A percentile compares a stretch with the other conserved stretches of the same genome.
Evolutionary conservation across 352 stramenopile species (phyloP).

Genomic region (Phytophthora kernoviae): DNA sequence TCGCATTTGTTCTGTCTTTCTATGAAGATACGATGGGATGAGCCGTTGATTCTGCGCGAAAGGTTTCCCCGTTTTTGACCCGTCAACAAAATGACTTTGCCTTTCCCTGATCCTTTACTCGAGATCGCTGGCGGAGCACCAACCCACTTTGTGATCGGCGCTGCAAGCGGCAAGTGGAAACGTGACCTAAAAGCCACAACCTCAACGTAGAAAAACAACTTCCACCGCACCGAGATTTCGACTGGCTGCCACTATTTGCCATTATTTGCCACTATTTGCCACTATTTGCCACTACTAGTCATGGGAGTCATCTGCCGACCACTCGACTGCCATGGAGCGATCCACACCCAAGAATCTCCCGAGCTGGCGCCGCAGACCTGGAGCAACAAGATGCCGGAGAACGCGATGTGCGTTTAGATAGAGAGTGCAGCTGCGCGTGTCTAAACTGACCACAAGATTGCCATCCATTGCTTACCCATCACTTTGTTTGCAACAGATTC

Average conservation of each 20-base stretch:
- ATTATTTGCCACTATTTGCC: background rate
- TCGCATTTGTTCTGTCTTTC: conserved; percentile 4
- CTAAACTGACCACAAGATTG: conserved; percentile 16
- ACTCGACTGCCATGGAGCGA: conserved; percentile 24
- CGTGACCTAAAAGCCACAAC: conserved; percentile 22
- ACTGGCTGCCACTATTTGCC: background rate
- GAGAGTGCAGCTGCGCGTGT: background rate
- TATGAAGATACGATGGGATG: conserved; percentile 12
- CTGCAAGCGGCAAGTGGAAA: background rate
- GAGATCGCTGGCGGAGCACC: conserved; percentile 4
- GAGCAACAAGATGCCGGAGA: conserved; percentile 23
- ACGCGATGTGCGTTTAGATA: conserved; percentile 10
- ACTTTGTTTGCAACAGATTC: conserved; percentile 19
- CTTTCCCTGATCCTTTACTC: background rate
- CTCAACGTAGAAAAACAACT: conserved; percentile 1
- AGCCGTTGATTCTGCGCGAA: too few species aligned
- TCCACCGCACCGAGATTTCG: background rate
- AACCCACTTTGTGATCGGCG: conserved; percentile 19
- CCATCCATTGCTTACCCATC: too few species aligned
- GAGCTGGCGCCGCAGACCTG: conserved; percentile 33
- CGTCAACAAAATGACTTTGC: background rate
- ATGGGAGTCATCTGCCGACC: conserved; percentile 33
- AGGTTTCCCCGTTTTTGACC: background rate
- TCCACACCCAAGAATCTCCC: conserved; percentile 10
- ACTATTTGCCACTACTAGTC: conserved; percentile 2